These are phyloP conservation scores for Salvia sclarea DNA, from an alignment of 305 asterid genomes.

Conservation along the genomic window DNA sequence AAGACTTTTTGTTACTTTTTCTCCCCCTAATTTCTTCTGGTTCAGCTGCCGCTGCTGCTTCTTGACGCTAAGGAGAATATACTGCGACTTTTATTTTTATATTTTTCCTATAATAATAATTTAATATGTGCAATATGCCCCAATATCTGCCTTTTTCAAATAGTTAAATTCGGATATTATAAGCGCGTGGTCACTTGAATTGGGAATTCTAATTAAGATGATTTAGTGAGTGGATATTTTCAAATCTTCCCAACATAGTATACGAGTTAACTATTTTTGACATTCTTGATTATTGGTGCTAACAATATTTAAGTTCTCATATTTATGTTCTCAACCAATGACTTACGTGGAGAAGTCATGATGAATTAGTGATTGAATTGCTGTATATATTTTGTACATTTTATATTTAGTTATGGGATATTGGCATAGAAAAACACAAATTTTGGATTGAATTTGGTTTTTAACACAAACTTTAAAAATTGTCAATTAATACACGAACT, in stretches of 20 bases:
- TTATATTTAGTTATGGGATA: no score
- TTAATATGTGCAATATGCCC: no score
- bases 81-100: slow-evolving; percentile 32
- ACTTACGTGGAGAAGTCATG: not conserved
- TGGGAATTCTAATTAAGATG: not conserved
- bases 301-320: not conserved
- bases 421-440: no score
- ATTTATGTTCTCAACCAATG: not conserved
- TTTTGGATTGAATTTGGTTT: no score
- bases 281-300: not conserved
- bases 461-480: no score
- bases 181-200: not conserved
- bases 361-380: not conserved
- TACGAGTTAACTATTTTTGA: not conserved
- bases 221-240: not conserved
- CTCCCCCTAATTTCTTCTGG: slow-evolving; percentile 29
- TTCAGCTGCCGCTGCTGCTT: slow-evolving; percentile 48
- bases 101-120: not conserved
- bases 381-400: not conserved
- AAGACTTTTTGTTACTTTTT: slow-evolving; percentile 3
- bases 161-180: not conserved
- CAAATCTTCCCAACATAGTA: not conserved
- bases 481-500: no score
- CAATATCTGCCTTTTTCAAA: not conserved
- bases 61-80: slow-evolving; percentile 43